These are phyloP conservation scores for Epichloe amarillans DNA, from an alignment of 2,329 filamentous ascomycete species.

Conservation along the genomic window DNA sequence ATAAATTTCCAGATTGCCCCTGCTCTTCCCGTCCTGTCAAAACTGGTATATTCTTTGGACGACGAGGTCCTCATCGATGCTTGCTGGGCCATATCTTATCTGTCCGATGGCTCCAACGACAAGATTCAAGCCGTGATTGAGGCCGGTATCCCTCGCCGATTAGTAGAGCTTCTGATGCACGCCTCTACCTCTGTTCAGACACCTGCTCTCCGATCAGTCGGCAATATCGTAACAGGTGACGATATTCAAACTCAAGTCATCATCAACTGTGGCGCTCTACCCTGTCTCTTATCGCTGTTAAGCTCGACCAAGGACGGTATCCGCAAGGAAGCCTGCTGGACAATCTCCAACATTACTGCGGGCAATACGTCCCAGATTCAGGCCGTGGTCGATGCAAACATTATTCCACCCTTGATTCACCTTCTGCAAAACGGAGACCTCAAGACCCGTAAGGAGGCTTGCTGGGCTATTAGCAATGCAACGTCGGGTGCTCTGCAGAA, in stretches of 20 bases:
- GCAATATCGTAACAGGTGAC: conserved; percentile 97
- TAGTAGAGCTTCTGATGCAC: conserved; percentile 96
- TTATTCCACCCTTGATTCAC: conserved; percentile 92
- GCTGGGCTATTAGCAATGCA: conserved; percentile 98
- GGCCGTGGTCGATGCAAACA: conserved; percentile 89
- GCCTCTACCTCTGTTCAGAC: conserved; percentile 97
- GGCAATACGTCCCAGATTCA: conserved; percentile 98
- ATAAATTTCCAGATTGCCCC: conserved; percentile 60
- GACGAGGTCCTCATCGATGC: conserved; percentile 98
- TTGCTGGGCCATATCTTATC: conserved; percentile 98
- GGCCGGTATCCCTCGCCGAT: conserved; percentile 86
- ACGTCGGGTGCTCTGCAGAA: conserved; percentile 96
- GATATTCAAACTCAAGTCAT: conserved; percentile 98
- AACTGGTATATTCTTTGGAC: conserved; percentile 96
- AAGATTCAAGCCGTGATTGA: conserved; percentile 99
- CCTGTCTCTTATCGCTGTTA: conserved; percentile 82
- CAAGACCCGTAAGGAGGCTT: conserved; percentile 98
- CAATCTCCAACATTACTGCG: conserved; percentile 96
- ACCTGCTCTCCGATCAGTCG: conserved; percentile 88
- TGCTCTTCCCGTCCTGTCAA: conserved; percentile 85
- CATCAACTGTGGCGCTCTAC: conserved; percentile 92
- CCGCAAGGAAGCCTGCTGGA: conserved; percentile 99
- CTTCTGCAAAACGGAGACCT: conserved; percentile 92
- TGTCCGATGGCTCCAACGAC: conserved; percentile 95
- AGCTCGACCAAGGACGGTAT: conserved; percentile 98